Evolutionary conservation across 164 flowering plant genomes (phyloP), one percentile per base, ranked within the genome.

Genomic region (Magnolia kwangsiensis): DNA sequence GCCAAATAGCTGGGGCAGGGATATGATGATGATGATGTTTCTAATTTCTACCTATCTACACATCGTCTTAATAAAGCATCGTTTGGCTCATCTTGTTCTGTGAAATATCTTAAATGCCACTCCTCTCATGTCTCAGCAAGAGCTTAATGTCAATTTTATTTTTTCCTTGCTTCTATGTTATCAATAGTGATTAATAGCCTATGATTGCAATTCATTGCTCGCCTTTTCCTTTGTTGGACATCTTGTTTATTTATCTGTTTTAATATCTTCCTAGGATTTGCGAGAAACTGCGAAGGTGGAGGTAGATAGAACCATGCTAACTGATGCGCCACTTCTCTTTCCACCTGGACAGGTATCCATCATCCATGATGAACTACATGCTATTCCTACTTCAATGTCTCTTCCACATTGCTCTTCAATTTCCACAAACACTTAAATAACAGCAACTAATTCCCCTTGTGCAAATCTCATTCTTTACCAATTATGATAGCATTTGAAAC

Each of bases 241-340:
- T 68, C 51, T 31, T 81, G 63, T 20, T 67, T 55, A 14, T 77
- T 11, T 20, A n/a, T 69, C 9, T 77, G 9, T 67, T 24, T 65
- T 64, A 61, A 27, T 74, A 74, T 73, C 50, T 69, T 78, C 74
- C 49, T 75, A 91, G 97, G 84, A 74, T 80, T 82, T 91, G 79
- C 86, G 65, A 66, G 91, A 86, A 79, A 75, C 87, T 73, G 90
- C 97, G 59, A 83, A 79, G 72, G 69, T 80, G 63, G 97, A 89
- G 82, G 88, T 85, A 23, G 98, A 96, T 80, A 89, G 84, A 82
- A 84, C 79, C 37, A 94, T 96, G 98, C 94, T 92, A 67, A 89
- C 98, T 23, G 97, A 96, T 79, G 98, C 95, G 58, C 96, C 98
- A 31, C 95, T 92, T 83, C 83, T 96, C 58, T 96, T 94, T 75